phyloP scores from a whole-genome alignment of 139 green algal species.

The Micractinium conductrix region DNA sequence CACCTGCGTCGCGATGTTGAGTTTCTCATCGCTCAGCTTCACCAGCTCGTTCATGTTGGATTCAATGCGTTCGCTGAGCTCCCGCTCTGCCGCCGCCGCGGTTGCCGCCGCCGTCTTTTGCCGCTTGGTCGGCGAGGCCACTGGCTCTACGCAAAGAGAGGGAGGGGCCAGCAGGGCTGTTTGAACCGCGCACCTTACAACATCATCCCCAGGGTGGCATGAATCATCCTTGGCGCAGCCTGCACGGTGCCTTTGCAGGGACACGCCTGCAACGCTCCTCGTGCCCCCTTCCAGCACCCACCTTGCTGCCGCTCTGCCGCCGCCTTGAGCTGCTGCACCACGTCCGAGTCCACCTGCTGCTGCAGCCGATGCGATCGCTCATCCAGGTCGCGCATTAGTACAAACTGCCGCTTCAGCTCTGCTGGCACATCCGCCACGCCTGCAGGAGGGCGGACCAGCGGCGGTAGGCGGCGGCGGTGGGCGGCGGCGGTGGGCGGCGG shows the following conservation, averaged over 20 bases:
- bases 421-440: conserved; percentile 62
- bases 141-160: neutral
- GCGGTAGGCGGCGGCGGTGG: neutral
- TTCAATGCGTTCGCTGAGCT: conserved; percentile 34
- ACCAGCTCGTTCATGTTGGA: conserved; percentile 54
- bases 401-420: conserved; percentile 68
- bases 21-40: conserved; percentile 60
- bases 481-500: neutral
- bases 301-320: conserved; percentile 22
- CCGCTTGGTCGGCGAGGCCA: conserved; percentile 35
- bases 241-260: neutral
- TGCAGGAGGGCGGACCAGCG: neutral
- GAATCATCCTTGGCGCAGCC: neutral
- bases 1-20: conserved; percentile 31
- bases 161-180: neutral
- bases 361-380: conserved; percentile 54
- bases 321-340: conserved; percentile 38
- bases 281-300: neutral
- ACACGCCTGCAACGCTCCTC: neutral
- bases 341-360: conserved; percentile 56
- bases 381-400: conserved; percentile 73
- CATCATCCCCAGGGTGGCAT: neutral
- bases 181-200: too few species aligned
- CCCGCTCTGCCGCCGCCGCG: neutral
- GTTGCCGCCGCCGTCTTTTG: neutral